Evolutionary conservation across 352 stramenopile species (phyloP).

Genomic region (Ophiocytium majus): DNA sequence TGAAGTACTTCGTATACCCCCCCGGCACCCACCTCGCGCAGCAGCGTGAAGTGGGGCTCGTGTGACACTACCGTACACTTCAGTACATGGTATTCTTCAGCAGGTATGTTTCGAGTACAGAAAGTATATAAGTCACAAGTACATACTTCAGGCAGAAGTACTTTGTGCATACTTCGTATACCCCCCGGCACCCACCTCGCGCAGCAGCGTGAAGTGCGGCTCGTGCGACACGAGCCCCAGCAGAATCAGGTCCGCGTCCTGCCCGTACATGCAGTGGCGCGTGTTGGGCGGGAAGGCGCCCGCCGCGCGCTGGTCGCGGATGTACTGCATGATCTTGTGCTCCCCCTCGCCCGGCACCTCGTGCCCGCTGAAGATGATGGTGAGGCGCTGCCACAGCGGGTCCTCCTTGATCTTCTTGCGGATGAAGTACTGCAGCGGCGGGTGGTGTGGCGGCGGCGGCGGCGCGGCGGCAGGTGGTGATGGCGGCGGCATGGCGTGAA

Average conservation of each 20-base stretch:
- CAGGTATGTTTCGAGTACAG: no score
- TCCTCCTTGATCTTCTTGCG: conserved; percentile 88
- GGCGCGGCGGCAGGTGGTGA: not conserved
- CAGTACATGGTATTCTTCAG: no score
- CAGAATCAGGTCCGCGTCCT: conserved; percentile 98
- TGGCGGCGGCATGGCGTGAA: no score
- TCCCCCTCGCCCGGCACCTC: conserved; percentile 95
- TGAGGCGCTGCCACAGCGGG: conserved; percentile 88
- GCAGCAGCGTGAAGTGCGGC: conserved; percentile 94
- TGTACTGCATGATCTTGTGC: conserved; percentile 96
- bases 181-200: conserved; percentile 80
- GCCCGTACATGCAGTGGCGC: conserved; percentile 96
- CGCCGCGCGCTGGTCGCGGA: conserved; percentile 62
- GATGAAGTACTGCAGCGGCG: conserved; percentile 65
- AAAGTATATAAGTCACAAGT: no score
- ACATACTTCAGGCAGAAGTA: no score
- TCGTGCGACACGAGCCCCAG: conserved; percentile 95
- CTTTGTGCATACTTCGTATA: no score
- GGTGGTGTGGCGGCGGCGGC: not conserved
- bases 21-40: conserved; percentile 88
- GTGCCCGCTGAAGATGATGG: conserved; percentile 92
- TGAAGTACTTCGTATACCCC: no score
- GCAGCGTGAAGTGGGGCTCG: conserved; percentile 95
- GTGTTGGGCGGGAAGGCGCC: conserved; percentile 55
- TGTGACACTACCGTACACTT: conserved; percentile 95